These are phyloP conservation scores for Thraustotheca clavata DNA, from an alignment of 352 stramenopile genomes.

Conservation along the genomic window DNA sequence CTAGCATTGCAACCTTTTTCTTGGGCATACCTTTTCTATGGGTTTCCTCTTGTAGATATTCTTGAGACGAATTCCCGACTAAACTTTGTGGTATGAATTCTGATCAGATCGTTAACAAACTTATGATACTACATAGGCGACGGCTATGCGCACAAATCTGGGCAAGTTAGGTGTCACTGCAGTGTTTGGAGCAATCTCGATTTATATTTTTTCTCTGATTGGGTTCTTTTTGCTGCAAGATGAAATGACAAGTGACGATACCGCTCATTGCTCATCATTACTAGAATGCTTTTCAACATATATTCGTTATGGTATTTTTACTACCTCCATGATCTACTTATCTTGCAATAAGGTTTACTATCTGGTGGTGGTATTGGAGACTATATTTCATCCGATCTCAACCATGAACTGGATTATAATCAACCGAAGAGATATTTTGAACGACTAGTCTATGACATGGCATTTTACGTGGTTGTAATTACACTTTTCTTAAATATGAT, in stretches of 20 bases:
- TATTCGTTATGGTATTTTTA: conserved; percentile 17
- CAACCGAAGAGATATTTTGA: conserved; percentile 13
- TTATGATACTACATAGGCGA: not conserved
- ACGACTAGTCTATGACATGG: conserved; percentile 19
- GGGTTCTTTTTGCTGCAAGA: conserved; percentile 19
- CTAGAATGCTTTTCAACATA: conserved; percentile 16
- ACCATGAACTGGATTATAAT: conserved; percentile 2
- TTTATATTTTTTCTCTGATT: conserved; percentile 21
- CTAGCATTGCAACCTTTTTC: not conserved
- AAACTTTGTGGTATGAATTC: conserved; percentile 1
- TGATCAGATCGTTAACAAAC: not conserved
- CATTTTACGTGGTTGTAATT: conserved; percentile 19
- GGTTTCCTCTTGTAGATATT: conserved; percentile 19
- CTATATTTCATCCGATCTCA: conserved; percentile 21
- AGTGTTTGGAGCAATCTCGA: conserved; percentile 17
- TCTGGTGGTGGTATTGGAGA: conserved; percentile 18
- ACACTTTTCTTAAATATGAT: conserved; percentile 23
- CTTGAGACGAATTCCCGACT: conserved; percentile 17
- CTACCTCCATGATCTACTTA: not conserved
- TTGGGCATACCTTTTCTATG: conserved; percentile 20
- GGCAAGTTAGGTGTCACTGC: conserved; percentile 18
- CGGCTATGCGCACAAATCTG: conserved; percentile 14
- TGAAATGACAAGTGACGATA: conserved; percentile 4
- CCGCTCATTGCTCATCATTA: conserved; percentile 3
- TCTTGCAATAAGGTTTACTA: not conserved